Percentiles rank a stretch among this genome's conserved stretches.
These are phyloP conservation scores for Blumeriella jaapii DNA, from an alignment of 2,329 filamentous ascomycete species.

Conservation along the genomic window DNA sequence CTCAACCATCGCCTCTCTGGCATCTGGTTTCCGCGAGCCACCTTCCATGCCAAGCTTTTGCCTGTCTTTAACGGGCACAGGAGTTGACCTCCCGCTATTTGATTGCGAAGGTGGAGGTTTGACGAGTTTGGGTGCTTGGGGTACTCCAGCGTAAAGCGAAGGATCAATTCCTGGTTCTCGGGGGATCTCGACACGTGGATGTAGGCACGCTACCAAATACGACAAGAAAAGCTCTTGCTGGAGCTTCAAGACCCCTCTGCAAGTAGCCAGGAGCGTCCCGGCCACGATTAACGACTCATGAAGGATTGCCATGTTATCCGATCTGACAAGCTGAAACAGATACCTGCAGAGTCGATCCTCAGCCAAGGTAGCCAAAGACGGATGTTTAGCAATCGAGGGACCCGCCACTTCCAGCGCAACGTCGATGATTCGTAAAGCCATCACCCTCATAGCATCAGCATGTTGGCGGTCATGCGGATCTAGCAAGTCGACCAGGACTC, in stretches of 20 bases:
- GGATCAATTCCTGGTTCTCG: constrained; percentile 84
- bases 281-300: constrained; percentile 89
- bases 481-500: constrained; percentile 84
- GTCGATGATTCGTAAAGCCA: constrained; percentile 94
- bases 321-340: constrained; percentile 89
- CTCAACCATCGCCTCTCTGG: constrained; percentile 96
- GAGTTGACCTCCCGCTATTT: constrained; percentile 74
- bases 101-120: constrained; percentile 66
- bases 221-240: constrained; percentile 95
- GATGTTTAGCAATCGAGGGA: constrained; percentile 87
- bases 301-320: constrained; percentile 89
- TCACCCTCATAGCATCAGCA: constrained; percentile 90
- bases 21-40: constrained; percentile 83
- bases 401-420: constrained; percentile 94
- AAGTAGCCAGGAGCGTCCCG: constrained; percentile 82
- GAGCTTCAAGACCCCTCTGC: constrained; percentile 79
- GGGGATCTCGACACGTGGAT: constrained; percentile 89
- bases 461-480: constrained; percentile 89
- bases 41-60: constrained; percentile 90
- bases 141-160: constrained; percentile 82
- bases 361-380: constrained; percentile 73
- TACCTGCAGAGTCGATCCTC: constrained; percentile 90
- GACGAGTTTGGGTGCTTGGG: constrained; percentile 76
- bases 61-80: constrained; percentile 82
- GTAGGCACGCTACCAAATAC: constrained; percentile 86